Base-by-base conservation (phyloP, 371 early-diverging fungal genomes). In the Conidiobolus coronatus region DNA sequence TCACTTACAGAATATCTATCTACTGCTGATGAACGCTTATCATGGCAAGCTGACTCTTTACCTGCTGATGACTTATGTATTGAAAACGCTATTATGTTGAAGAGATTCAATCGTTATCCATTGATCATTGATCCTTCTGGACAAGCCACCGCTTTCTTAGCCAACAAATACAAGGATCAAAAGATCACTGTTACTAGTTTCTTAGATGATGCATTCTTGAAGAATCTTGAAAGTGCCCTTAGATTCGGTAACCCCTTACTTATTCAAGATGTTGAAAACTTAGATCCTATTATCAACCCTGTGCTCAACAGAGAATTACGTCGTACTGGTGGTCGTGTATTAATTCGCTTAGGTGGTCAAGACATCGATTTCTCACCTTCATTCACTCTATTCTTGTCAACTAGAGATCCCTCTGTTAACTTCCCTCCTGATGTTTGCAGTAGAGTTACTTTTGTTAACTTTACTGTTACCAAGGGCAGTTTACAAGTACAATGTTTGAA, bases 351-450 rank as follows among this genome's bases (percentile, higher is more conserved):
- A 29, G 98, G 98, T 33, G 75, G 70, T 51, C 89, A 94, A 57
- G 98, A 96, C 49, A 91, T 98, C 50, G 98, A 98, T 67, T 93
- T 93, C 63, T 96, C 96, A 22, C 94, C 98, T 12, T 66, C 90
- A 5, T 98, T 98, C 68, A 82, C 79, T 1, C 64, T 96, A 23
- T 92, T 88, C 71, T 59, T 98, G 54, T 72, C 87, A 4, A 95
- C 94, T 2, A 77, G 92, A 45, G 91, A 94, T 59, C 83, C 95
- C 3, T 79, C 86, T 0, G 85, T 87, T 49, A 68, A 73, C 53
- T 92, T 94, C 71, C 70, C 87, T 4, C 93, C 96, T 1, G 95
- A 96, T 55, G 78, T 98, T 19, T 90, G 86, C 69, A 82, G 84
- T 52, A 82, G 97, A 43, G 93, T 93, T 7, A 93, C 94, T 0